A percentile compares a stretch with the other conserved stretches of the same genome.
phyloP scores from a whole-genome alignment of 106 monocot genomes.

The Chionographis japonica region DNA sequence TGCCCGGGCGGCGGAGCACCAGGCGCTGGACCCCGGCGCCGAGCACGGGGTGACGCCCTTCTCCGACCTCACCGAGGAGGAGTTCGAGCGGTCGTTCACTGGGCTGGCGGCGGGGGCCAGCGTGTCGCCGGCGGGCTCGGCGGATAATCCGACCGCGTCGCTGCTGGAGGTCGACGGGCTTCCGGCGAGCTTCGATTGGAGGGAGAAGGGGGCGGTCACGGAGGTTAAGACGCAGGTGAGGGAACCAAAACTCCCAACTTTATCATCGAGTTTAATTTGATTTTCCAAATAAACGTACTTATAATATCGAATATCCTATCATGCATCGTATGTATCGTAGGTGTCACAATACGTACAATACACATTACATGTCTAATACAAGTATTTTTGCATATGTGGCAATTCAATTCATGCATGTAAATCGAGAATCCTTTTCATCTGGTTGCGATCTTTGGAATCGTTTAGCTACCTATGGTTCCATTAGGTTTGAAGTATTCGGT shows the following conservation, averaged over 20 bases:
- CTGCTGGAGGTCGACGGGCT: slow-evolving; percentile 17
- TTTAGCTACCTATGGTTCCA: too few relatives aligned
- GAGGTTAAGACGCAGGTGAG: slow-evolving; percentile 73
- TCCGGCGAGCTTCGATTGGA: slow-evolving; percentile 82
- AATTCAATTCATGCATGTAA: too few relatives aligned
- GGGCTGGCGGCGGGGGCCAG: slow-evolving; percentile 20
- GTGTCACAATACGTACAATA: too few relatives aligned
- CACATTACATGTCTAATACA: too few relatives aligned
- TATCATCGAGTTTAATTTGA: too few relatives aligned
- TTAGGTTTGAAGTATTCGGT: too few relatives aligned
- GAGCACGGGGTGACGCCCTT: slow-evolving; percentile 79
- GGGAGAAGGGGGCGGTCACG: slow-evolving; percentile 78
- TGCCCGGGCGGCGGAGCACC: slow-evolving; percentile 67
- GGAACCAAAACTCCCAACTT: background rate
- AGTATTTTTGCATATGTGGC: too few relatives aligned
- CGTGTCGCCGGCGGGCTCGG: background rate
- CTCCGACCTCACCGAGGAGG: slow-evolving; percentile 74
- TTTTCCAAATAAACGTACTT: too few relatives aligned
- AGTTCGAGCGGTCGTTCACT: slow-evolving; percentile 59
- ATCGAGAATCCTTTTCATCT: too few relatives aligned
- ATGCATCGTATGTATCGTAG: too few relatives aligned
- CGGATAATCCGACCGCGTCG: slow-evolving; percentile 1
- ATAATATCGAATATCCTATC: too few relatives aligned
- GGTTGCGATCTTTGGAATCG: too few relatives aligned
- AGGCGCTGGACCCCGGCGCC: slow-evolving; percentile 70